These are phyloP conservation scores for Malassezia psittaci DNA, from an alignment of 1,284 basidiomycete species.

Conservation along the genomic window DNA sequence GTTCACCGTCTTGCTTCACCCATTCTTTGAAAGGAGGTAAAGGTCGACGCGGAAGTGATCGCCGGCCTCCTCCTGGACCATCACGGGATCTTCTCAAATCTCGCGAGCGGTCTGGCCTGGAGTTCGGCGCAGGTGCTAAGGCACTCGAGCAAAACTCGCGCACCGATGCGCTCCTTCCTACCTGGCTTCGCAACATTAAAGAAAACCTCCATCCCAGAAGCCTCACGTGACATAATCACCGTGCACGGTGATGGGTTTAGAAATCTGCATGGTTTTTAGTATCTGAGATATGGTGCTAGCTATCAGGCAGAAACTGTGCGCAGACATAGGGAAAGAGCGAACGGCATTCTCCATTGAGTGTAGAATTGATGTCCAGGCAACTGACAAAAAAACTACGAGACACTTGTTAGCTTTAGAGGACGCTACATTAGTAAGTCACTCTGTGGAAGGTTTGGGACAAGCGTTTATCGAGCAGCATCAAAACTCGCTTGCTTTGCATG, in stretches of 20 bases:
- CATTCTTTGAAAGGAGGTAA: constrained; percentile 34
- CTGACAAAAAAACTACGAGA: background rate
- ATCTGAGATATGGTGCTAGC: too few species aligned
- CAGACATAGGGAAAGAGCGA: background rate
- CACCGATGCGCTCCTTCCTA: background rate
- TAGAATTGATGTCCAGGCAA: background rate
- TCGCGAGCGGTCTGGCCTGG: background rate
- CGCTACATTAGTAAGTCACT: background rate
- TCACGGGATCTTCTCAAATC: background rate
- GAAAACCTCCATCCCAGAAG: background rate
- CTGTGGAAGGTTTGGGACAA: background rate
- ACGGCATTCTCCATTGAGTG: background rate
- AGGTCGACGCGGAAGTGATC: constrained; percentile 7
- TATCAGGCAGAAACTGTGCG: background rate
- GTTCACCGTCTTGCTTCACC: constrained; percentile 28
- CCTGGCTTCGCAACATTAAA: background rate
- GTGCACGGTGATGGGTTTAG: background rate
- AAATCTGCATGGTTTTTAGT: too few species aligned
- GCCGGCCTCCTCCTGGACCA: background rate
- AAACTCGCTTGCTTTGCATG: too few species aligned
- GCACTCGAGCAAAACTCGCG: background rate
- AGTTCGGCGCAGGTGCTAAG: background rate
- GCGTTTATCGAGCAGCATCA: background rate
- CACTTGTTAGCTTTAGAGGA: background rate
- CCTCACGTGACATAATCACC: background rate